Evolutionary conservation across 2,329 filamentous ascomycete species (phyloP), one percentile per base, ranked within the genome.

Genomic region (Paecilomyces sp.): DNA sequence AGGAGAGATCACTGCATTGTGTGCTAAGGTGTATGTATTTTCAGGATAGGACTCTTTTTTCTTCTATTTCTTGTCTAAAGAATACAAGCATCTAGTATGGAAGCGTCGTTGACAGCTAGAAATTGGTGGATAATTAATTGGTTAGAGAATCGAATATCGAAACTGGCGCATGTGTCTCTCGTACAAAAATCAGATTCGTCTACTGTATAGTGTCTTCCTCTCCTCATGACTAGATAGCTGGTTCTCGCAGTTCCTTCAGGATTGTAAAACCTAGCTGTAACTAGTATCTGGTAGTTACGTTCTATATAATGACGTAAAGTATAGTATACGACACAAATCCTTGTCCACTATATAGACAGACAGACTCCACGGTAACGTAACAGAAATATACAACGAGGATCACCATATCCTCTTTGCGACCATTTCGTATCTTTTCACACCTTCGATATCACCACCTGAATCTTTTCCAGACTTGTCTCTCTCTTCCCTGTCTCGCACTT

Each of bases 321-420:
- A 47, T 47, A n/a, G n/a, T 47, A 47, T n/a, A 47, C n/a, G n/a
- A 47, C 31, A 47, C 41, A 47, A n/a, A 18, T n/a, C 9, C 5
- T 15, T 22, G 3, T 47, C n/a, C 9, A 8, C 11, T 9, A 5
- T 47, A 8, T 47, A 0, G 41, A 47, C 18, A 33, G 41, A 47
- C n/a, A 41, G 36, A 47, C 15, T 9, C 41, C 41, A 47, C 18
- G 18, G 41, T 6, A 47, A 47, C 8, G 6, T 28, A 28, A 6
- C 18, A 9, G 6, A 47, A 18, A 47, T 18, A 22, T 28, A 28
- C 25, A 28, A 3, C 1, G 3, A 7, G 2, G 15, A 5, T 74
- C 67, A 97, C 94, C 94, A 99, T 67, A 99, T 99, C 72, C 94
- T 84, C 82, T 97, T 97, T 0, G 91, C 91, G 67, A 92, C 88